phyloP scores from a whole-genome alignment of 495 filamentous ascomycete species.

The Talaromyces stipitatus region DNA sequence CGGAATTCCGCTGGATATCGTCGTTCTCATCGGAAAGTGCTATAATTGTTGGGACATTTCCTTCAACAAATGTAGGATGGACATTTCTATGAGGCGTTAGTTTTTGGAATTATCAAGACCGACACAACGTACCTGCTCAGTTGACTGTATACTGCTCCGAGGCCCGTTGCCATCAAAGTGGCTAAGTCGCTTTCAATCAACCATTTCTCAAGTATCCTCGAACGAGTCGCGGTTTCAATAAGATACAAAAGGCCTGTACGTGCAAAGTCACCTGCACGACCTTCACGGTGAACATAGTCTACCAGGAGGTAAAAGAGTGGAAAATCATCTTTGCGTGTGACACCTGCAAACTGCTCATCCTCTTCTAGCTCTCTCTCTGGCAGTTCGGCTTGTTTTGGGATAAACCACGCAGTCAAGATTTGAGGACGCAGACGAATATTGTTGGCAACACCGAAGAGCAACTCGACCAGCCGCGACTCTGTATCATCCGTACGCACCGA shows the following conservation, averaged over 20 bases:
- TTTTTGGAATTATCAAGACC: not conserved
- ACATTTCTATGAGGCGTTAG: conserved; percentile 26
- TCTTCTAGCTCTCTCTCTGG: conserved; percentile 20
- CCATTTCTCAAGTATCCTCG: conserved; percentile 80
- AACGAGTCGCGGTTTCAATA: conserved; percentile 84
- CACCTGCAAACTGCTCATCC: conserved; percentile 68
- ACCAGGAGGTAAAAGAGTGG: conserved; percentile 92
- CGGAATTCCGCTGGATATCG: conserved; percentile 27
- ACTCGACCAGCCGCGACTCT: conserved; percentile 77
- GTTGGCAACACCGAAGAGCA: conserved; percentile 88
- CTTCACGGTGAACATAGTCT: conserved; percentile 92
- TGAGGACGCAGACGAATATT: conserved; percentile 86
- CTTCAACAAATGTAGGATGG: conserved; percentile 36
- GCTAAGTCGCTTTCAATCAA: conserved; percentile 94
- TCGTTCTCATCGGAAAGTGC: conserved; percentile 71
- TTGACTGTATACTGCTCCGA: conserved; percentile 95
- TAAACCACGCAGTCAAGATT: conserved; percentile 85
- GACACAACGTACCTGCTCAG: conserved; percentile 57
- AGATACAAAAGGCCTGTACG: conserved; percentile 91
- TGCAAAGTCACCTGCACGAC: conserved; percentile 92
- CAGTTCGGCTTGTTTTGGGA: conserved; percentile 18
- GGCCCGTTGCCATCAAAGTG: conserved; percentile 90
- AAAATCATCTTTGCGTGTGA: conserved; percentile 87
- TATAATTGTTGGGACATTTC: conserved; percentile 71
- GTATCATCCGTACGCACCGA: conserved; percentile 61